A percentile compares a stretch with the other conserved stretches of the same genome.
Conservation (phyloP, 1,284 basidiomycete genomes). For the Ustilago loliicola region DNA sequence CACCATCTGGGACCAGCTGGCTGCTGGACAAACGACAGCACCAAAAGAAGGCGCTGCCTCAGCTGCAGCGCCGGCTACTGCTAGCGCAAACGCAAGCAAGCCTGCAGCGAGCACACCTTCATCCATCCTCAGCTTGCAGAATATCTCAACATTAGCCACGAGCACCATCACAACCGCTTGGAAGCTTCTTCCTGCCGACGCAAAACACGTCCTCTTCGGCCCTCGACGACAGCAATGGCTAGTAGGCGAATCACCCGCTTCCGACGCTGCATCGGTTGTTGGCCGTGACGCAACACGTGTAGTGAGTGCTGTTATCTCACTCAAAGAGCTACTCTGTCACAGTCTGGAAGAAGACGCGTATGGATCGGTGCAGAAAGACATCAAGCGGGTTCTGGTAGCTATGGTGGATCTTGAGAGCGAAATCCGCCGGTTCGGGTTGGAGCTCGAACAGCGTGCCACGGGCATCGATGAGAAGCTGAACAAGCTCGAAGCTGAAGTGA, state of each 20-base stretch:
- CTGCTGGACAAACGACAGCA: conserved; percentile 24
- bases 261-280: conserved; percentile 19
- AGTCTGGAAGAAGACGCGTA: conserved; percentile 57
- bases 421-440: conserved; percentile 25
- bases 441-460: conserved; percentile 31
- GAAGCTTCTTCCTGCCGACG: conserved; percentile 42
- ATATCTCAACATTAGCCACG: background rate
- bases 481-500: conserved; percentile 11
- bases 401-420: conserved; percentile 33
- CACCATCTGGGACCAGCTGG: conserved; percentile 46
- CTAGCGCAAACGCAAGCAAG: background rate
- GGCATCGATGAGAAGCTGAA: conserved; percentile 24
- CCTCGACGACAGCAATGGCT: conserved; percentile 28
- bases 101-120: background rate
- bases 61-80: background rate
- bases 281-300: conserved; percentile 26
- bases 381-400: conserved; percentile 23
- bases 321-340: conserved; percentile 48
- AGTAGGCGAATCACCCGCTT: conserved; percentile 26
- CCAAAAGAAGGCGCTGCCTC: conserved; percentile 16
- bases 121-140: conserved; percentile 14
- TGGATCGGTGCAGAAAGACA: conserved; percentile 57
- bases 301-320: conserved; percentile 26
- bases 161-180: conserved; percentile 17
- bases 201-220: conserved; percentile 58